A percentile compares a stretch with the other conserved stretches of the same genome.
Conservation (phyloP, 768 basidiomycete genomes). For the Rhodotorula taiwanensis region DNA sequence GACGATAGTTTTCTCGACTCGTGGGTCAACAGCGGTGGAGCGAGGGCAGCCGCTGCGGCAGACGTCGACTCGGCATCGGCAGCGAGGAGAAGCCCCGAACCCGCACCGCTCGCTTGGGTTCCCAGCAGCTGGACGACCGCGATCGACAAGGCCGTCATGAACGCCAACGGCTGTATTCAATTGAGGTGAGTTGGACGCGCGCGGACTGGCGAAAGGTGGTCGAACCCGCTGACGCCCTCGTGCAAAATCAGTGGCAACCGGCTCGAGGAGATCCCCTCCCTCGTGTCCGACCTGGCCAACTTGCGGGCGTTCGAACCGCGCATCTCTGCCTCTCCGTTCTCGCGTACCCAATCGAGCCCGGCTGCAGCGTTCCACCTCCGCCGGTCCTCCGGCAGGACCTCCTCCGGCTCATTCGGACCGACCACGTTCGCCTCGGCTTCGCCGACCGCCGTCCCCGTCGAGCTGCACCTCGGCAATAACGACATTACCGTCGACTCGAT, state of each 20-base stretch:
- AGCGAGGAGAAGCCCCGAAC: background rate
- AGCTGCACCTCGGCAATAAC: slow-evolving; percentile 30
- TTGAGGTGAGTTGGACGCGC: slow-evolving; percentile 2
- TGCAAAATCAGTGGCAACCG: background rate
- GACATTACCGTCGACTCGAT: slow-evolving; percentile 22
- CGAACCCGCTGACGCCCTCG: background rate
- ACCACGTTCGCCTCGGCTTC: background rate
- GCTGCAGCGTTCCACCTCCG: background rate
- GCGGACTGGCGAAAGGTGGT: too few species aligned
- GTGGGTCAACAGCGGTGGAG: background rate
- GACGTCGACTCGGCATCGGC: too few species aligned
- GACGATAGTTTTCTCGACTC: slow-evolving; percentile 9
- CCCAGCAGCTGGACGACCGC: background rate
- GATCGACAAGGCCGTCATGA: slow-evolving; percentile 7
- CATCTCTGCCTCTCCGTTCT: background rate
- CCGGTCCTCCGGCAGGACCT: background rate
- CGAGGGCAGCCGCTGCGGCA: background rate
- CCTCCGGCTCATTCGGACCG: slow-evolving; percentile 7
- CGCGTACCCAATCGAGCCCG: slow-evolving; percentile 2
- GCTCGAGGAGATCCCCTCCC: slow-evolving; percentile 9
- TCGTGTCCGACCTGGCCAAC: slow-evolving; percentile 18
- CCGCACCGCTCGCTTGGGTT: background rate
- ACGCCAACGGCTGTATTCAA: slow-evolving; percentile 8
- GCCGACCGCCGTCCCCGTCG: slow-evolving; percentile 7
- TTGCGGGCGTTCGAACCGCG: slow-evolving; percentile 1